Evolutionary conservation across 2,329 filamentous ascomycete genomes (phyloP).

Genomic region (Mariannaea elegans): DNA sequence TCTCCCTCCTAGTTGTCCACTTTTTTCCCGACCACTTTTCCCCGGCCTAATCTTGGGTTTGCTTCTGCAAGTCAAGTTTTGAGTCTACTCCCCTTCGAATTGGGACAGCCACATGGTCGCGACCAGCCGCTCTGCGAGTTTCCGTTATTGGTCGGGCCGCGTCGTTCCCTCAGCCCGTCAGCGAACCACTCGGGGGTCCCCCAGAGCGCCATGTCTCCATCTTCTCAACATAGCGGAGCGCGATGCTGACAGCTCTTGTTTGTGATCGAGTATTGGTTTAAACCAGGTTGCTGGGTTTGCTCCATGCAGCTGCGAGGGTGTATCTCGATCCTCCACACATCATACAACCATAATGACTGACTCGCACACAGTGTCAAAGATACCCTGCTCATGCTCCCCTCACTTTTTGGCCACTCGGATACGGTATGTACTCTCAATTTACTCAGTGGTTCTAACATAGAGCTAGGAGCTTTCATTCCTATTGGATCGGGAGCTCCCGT

Average conservation of each 20-base stretch:
- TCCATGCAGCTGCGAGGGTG: neutral
- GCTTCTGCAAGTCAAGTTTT: neutral
- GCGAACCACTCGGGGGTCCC: neutral
- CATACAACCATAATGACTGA: neutral
- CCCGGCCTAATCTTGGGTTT: neutral
- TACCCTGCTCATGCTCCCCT: neutral
- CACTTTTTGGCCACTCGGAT: too few species aligned
- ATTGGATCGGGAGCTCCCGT: neutral
- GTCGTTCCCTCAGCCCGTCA: neutral
- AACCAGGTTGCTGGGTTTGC: constrained; percentile 4
- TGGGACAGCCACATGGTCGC: neutral
- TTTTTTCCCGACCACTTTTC: neutral
- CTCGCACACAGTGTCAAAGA: neutral
- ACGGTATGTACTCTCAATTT: too few species aligned
- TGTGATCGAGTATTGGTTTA: constrained; percentile 1
- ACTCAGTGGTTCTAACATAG: too few species aligned
- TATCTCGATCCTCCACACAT: neutral
- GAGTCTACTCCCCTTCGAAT: neutral
- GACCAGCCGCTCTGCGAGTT: constrained; percentile 7
- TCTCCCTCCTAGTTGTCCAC: neutral
- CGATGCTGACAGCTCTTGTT: neutral
- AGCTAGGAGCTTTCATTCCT: neutral
- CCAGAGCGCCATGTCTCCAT: neutral
- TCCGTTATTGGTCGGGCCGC: neutral
- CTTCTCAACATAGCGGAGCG: neutral